Base-by-base conservation (phyloP, 768 basidiomycete species). In the Boletus vermiculosoides region DNA sequence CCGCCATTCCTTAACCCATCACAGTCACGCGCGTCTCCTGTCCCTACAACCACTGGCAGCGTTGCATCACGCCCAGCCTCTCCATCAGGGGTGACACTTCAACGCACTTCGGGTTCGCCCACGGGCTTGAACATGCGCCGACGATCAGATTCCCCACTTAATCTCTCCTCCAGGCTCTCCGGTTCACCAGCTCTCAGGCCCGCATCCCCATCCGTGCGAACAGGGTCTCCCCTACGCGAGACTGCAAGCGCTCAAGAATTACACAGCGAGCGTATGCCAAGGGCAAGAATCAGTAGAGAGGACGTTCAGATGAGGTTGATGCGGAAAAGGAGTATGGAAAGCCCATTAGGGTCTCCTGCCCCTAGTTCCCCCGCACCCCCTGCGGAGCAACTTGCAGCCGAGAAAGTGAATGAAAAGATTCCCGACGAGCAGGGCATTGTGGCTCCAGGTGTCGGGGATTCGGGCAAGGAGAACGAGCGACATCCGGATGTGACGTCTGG, bases 281-380 rank as follows among this genome's bases (percentile, higher is more conserved):
- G 75, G 50, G 74, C 74, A 25, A 75, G 82, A 44, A 83, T 86
- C 55, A 83, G 73, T 51, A 77, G 78, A 30, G 83, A 83, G 52
- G 80, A 81, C 47, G 77, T 87, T 20, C 78, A 81, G 56, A 71
- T 78, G 51, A 75, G 81, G 36, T 65, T 85, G 50, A 61, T 78
- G 66, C 74, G 72, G 48, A 75, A 77, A 60, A 70, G 75, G 55
- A 81, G 79, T 42, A 64, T 70, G 44, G 76, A 81, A 46, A 81
- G 81, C 59, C 73, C 78, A 8, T 55, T 74, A 57, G 57, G 64
- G 6, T 72, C 60, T 2, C 63, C 61, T 41, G 51, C 47, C 4
- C 56, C 52, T 45, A 47, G 58, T 39, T 63, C 63, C 8, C 54
- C 64, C 4, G 41, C 52, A 22, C 42, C 47, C 9, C 41, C 54